Base-by-base conservation (phyloP, 73 alveolate species). In the Paramecium pentaurelia region DNA sequence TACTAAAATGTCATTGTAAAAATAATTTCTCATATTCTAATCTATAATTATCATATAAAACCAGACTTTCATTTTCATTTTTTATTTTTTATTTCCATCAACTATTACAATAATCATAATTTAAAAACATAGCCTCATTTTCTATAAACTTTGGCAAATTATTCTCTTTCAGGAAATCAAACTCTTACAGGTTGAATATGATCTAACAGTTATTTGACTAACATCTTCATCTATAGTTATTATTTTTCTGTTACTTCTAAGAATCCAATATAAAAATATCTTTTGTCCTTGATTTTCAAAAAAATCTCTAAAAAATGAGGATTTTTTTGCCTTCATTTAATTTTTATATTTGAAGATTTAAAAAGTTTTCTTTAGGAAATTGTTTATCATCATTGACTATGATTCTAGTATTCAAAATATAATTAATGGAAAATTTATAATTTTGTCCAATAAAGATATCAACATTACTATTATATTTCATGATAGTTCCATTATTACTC, bases 381-480 rank as follows among this genome's bases (percentile, higher is more conserved):
- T 42, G 16, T 27, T 80, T 77, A 11, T 80, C 91, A 1, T 80
- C 91, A 45, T 80, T 40, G 8, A 80, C 73, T 2, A 80, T 80
- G 75, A 80, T 80, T 80, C 91, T 80, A 11, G 91, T 45, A 49
- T 80, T 80, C 27, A 80, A 80, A 8, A 80, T 49, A 10, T 47
- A 28, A 27, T 80, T 77, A 27, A 80, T 80, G 1, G 77, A 58
- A 22, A 80, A 80, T 49, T 80, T 80, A 30, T 80, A 80, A 49
- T 80, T 42, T 80, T 44, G 27, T 16, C 91, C 91, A 80, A 45
- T 64, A 42, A 45, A 80, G 37, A 80, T 25, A 28, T 80, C 75
- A 22, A 80, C 75, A 47, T 80, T 80, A 80, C 91, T 80, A 80
- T 80, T 80, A 49, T 44, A 80, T 80, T 80, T 80, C 77, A 80